Conservation (phyloP, 2,329 filamentous ascomycete genomes). For the Hypoxylon sp. region DNA sequence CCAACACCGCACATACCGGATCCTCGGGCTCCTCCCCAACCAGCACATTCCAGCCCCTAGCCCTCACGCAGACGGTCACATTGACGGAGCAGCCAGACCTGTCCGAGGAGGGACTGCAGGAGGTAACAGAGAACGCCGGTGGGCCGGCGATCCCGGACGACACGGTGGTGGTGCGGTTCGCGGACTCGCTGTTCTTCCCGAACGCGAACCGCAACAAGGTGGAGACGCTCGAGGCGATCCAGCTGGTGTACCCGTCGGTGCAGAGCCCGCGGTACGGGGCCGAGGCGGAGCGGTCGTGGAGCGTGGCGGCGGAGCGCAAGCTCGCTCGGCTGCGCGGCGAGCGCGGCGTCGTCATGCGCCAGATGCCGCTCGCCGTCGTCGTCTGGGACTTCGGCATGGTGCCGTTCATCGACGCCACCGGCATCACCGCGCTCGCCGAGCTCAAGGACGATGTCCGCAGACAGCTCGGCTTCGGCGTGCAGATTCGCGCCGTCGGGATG, state of each 20-base stretch:
- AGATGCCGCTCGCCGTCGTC: conserved; percentile 42
- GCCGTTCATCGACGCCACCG: conserved; percentile 46
- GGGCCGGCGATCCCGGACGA: conserved; percentile 52
- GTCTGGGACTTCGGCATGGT: conserved; percentile 44
- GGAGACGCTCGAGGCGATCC: conserved; percentile 42
- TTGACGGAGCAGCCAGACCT: too few species aligned
- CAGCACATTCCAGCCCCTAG: conserved; percentile 10
- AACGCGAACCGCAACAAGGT: conserved; percentile 60
- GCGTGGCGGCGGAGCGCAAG: conserved; percentile 42
- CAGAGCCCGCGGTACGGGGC: conserved; percentile 36
- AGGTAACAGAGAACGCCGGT: conserved; percentile 40
- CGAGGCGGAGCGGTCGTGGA: conserved; percentile 43
- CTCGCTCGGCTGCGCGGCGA: conserved; percentile 42
- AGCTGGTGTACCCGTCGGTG: conserved; percentile 44
- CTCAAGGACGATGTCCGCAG: conserved; percentile 45
- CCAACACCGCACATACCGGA: conserved; percentile 38
- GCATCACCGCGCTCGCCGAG: conserved; percentile 44
- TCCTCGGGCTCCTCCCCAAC: background rate
- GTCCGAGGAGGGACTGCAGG: conserved; percentile 26
- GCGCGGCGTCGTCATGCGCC: conserved; percentile 36
- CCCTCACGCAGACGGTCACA: too few species aligned
- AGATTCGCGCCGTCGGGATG: conserved; percentile 43
- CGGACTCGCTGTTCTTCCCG: conserved; percentile 67
- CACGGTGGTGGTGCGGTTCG: conserved; percentile 64
- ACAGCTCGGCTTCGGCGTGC: conserved; percentile 41